These are phyloP conservation scores for Drechslerella dactyloides DNA, from an alignment of 2,329 filamentous ascomycete species.

Conservation along the genomic window DNA sequence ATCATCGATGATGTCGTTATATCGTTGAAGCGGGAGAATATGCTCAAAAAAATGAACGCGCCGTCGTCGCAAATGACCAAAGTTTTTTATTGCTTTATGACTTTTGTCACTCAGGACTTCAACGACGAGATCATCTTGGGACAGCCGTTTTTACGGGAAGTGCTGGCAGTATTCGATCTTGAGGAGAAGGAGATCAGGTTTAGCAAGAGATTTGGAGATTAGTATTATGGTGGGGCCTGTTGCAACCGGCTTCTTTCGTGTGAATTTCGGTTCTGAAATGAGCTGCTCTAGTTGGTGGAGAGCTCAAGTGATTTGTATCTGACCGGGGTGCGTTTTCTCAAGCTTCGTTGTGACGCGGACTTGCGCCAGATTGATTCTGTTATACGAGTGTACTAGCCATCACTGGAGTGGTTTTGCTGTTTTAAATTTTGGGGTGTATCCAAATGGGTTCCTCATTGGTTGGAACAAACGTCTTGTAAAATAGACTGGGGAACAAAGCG, in stretches of 20 bases:
- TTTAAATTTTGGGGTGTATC: no score
- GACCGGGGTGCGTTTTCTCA: background rate
- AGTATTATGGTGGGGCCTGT: background rate
- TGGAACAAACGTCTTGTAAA: no score
- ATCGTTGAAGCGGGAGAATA: conserved; percentile 18
- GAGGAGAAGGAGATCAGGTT: conserved; percentile 27
- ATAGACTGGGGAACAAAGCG: no score
- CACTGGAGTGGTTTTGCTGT: no score
- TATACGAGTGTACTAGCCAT: background rate
- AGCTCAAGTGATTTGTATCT: background rate
- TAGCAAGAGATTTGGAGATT: conserved; percentile 20
- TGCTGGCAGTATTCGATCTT: conserved; percentile 26
- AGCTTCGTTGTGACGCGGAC: background rate
- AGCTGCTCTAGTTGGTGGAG: background rate
- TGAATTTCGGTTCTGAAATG: background rate
- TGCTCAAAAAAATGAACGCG: background rate
- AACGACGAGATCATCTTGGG: conserved; percentile 23
- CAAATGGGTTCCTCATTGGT: no score
- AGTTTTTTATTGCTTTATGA: conserved; percentile 12
- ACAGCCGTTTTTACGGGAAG: conserved; percentile 31
- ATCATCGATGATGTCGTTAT: conserved; percentile 31
- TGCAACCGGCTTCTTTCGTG: background rate
- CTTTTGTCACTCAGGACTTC: conserved; percentile 18
- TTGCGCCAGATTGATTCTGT: background rate
- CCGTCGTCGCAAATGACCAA: background rate